Percentiles rank a stretch among this genome's conserved stretches.
phyloP scores from a whole-genome alignment of 2,329 filamentous ascomycete genomes.

The Sporothrix dimorphospora region DNA sequence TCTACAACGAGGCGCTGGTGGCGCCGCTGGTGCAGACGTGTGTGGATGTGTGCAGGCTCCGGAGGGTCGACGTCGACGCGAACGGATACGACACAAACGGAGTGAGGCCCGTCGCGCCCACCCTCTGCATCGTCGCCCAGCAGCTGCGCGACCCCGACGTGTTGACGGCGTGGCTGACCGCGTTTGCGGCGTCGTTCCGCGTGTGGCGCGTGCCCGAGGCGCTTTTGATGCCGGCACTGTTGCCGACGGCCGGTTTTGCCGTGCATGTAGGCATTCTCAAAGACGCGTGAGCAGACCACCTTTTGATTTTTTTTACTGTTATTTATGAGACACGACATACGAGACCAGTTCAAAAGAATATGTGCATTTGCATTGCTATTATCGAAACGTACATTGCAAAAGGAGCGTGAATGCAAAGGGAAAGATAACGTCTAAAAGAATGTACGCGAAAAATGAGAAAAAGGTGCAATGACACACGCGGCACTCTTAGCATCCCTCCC shows the following conservation, averaged over 20 bases:
- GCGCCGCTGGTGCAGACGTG: conserved; percentile 81
- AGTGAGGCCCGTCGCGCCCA: conserved; percentile 50
- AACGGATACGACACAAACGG: neutral
- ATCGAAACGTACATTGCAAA: neutral
- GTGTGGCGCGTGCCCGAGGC: conserved; percentile 76
- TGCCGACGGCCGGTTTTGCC: conserved; percentile 72
- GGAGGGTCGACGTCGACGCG: conserved; percentile 37
- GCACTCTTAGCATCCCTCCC: neutral
- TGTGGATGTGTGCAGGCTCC: conserved; percentile 69
- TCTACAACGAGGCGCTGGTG: conserved; percentile 90
- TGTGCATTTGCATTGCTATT: neutral
- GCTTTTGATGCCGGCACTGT: conserved; percentile 61
- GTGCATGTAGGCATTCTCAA: conserved; percentile 74
- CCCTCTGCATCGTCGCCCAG: conserved; percentile 82
- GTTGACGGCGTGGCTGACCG: conserved; percentile 77
- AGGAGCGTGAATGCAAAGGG: neutral
- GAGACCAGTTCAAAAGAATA: neutral
- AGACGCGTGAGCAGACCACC: neutral
- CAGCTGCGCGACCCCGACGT: conserved; percentile 85
- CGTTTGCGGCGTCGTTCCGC: conserved; percentile 67
- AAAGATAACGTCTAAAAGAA: neutral
- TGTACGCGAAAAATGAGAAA: neutral
- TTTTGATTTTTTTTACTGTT: neutral
- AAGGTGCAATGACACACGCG: neutral
- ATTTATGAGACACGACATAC: neutral